phyloP scores from a whole-genome alignment of 2,329 filamentous ascomycete genomes.

The Microdochium nivale region DNA sequence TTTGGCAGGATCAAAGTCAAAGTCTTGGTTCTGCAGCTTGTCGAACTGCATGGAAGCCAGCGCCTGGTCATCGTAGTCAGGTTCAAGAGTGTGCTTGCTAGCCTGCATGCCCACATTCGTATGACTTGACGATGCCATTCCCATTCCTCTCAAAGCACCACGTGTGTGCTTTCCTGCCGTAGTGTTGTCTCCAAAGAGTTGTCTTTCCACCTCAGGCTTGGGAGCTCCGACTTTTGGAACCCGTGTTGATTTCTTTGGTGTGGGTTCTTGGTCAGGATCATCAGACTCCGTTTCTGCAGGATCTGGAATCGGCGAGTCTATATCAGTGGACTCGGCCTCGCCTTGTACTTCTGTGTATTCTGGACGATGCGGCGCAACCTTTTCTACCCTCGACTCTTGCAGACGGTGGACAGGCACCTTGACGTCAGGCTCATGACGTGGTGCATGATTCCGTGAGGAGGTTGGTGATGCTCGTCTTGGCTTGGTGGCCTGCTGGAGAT shows the following conservation, averaged over 20 bases:
- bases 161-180: conserved; percentile 5
- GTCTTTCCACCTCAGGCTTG: conserved; percentile 16
- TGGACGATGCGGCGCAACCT: background rate
- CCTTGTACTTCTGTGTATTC: background rate
- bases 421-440: background rate
- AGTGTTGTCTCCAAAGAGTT: conserved; percentile 14
- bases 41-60: conserved; percentile 45
- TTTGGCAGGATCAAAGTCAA: conserved; percentile 48
- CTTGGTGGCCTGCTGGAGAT: background rate
- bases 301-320: conserved; percentile 1
- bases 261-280: conserved; percentile 14
- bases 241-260: conserved; percentile 15
- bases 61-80: conserved; percentile 49
- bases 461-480: conserved; percentile 7
- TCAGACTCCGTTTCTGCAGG: conserved; percentile 15
- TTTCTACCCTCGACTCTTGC: background rate
- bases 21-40: conserved; percentile 40
- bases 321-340: background rate
- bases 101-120: conserved; percentile 2
- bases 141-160: background rate
- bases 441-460: conserved; percentile 5
- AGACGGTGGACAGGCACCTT: background rate
- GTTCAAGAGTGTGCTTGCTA: conserved; percentile 20
- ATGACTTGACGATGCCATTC: background rate
- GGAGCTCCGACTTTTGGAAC: background rate